A percentile compares a stretch with the other conserved stretches of the same genome.
These are phyloP conservation scores for Brassica balearica DNA, from an alignment of 441 rosid genomes.

Conservation along the genomic window DNA sequence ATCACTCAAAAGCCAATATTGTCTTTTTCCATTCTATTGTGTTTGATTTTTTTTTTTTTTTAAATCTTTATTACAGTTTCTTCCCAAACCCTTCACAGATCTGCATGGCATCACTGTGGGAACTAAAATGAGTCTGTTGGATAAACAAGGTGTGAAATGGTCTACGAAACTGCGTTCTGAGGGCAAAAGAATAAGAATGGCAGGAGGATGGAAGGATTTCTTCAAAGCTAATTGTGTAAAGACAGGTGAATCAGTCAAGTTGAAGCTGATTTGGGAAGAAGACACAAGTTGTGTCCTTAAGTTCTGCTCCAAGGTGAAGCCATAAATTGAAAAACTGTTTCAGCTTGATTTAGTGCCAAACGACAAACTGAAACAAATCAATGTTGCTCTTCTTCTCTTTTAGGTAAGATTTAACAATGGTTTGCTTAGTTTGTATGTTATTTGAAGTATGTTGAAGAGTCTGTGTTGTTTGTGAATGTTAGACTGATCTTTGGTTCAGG, in stretches of 20 bases:
- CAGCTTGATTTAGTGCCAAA: neutral
- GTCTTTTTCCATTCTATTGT: neutral
- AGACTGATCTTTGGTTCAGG: neutral
- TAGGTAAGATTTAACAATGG: neutral
- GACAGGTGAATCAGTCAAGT: constrained; percentile 8
- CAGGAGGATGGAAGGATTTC: constrained; percentile 26
- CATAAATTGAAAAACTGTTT: neutral
- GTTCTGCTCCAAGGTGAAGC: constrained; percentile 16
- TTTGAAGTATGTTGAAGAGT: neutral
- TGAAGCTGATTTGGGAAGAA: constrained; percentile 21
- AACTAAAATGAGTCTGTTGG: constrained; percentile 12
- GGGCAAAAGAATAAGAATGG: neutral
- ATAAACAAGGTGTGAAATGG: constrained; percentile 18
- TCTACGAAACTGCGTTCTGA: constrained; percentile 1
- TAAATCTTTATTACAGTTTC: neutral
- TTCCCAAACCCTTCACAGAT: constrained; percentile 16
- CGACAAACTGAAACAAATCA: neutral
- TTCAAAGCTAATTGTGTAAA: constrained; percentile 21
- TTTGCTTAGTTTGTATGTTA: neutral
- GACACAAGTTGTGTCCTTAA: constrained; percentile 15
- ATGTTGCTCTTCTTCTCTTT: neutral
- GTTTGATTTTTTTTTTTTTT: neutral
- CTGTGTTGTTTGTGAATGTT: neutral
- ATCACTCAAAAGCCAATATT: constrained; percentile 1
- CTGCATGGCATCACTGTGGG: constrained; percentile 9